Conservation (phyloP, 805 yeast species). For the Candida nitratophila region DNA sequence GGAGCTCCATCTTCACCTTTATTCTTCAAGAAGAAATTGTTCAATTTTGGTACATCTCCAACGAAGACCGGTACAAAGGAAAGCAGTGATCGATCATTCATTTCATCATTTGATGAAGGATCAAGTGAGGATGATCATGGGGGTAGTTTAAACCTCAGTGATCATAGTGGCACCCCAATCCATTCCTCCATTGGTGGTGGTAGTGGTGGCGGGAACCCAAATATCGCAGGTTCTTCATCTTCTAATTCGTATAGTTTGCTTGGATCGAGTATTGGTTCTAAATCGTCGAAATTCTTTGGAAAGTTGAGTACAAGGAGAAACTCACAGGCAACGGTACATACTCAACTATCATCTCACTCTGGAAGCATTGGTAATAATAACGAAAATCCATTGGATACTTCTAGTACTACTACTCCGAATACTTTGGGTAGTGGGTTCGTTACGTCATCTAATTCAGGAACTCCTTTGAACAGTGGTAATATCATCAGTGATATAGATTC, state of each 20-base stretch:
- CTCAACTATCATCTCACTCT: background rate
- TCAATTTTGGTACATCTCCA: slow-evolving; percentile 30
- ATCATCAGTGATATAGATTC: slow-evolving; percentile 2
- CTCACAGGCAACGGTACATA: slow-evolving; percentile 8
- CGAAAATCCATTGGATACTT: background rate
- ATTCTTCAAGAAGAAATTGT: slow-evolving; percentile 28
- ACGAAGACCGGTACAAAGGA: slow-evolving; percentile 19
- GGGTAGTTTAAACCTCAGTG: background rate
- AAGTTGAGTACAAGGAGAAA: slow-evolving; percentile 20
- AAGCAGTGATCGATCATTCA: slow-evolving; percentile 14
- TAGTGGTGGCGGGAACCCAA: background rate
- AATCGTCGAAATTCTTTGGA: slow-evolving; percentile 24
- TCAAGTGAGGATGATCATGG: slow-evolving; percentile 6
- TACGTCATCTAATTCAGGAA: background rate
- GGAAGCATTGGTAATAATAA: background rate
- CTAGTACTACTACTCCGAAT: too few species aligned
- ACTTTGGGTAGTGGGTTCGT: background rate
- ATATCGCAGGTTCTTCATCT: slow-evolving; percentile 2
- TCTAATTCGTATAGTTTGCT: slow-evolving; percentile 4
- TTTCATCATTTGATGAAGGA: slow-evolving; percentile 8
- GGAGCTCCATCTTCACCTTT: slow-evolving; percentile 26
- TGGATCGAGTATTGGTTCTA: slow-evolving; percentile 19
- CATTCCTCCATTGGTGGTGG: background rate
- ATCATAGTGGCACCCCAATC: background rate
- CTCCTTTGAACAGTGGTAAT: too few species aligned